Percentiles rank a stretch among this genome's conserved stretches.
phyloP scores from a whole-genome alignment of 768 basidiomycete species.

The Psilocybe subaeruginosa region DNA sequence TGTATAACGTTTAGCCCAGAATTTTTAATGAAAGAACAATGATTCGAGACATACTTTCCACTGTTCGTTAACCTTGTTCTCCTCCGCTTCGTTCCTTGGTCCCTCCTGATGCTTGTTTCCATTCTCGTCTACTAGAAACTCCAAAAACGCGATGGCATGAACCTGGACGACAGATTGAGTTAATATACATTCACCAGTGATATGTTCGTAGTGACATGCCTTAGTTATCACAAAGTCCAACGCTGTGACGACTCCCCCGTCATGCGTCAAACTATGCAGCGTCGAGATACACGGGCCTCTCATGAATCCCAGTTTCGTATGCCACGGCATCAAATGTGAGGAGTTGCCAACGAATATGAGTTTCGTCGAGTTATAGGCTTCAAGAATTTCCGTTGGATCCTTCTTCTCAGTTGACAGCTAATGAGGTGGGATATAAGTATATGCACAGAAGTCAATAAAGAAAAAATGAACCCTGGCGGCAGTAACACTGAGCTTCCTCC shows the following conservation, averaged over 20 bases:
- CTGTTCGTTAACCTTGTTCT: slow-evolving; percentile 53
- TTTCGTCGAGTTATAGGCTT: slow-evolving; percentile 70
- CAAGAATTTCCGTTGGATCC: slow-evolving; percentile 82
- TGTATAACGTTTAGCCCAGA: background rate
- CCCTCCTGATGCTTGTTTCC: slow-evolving; percentile 57
- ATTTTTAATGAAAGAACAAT: background rate
- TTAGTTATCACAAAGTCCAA: slow-evolving; percentile 77
- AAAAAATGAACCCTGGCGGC: slow-evolving; percentile 71
- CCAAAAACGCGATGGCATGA: slow-evolving; percentile 75
- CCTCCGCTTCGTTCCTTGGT: slow-evolving; percentile 73
- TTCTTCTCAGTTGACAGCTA: slow-evolving; percentile 72
- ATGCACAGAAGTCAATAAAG: background rate
- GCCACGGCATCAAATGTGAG: slow-evolving; percentile 85
- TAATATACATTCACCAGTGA: background rate
- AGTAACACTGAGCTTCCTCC: slow-evolving; percentile 81
- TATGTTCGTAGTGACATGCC: slow-evolving; percentile 33
- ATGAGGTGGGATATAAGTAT: background rate
- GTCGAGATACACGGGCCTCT: slow-evolving; percentile 69
- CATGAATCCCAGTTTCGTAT: slow-evolving; percentile 84
- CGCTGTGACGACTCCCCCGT: slow-evolving; percentile 79
- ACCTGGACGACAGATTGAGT: background rate
- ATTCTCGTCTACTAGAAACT: slow-evolving; percentile 54
- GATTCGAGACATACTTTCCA: slow-evolving; percentile 64
- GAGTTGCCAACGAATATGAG: slow-evolving; percentile 84
- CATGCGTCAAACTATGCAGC: slow-evolving; percentile 74